Conservation (phyloP, 768 basidiomycete species). For the Collybia mongolica region DNA sequence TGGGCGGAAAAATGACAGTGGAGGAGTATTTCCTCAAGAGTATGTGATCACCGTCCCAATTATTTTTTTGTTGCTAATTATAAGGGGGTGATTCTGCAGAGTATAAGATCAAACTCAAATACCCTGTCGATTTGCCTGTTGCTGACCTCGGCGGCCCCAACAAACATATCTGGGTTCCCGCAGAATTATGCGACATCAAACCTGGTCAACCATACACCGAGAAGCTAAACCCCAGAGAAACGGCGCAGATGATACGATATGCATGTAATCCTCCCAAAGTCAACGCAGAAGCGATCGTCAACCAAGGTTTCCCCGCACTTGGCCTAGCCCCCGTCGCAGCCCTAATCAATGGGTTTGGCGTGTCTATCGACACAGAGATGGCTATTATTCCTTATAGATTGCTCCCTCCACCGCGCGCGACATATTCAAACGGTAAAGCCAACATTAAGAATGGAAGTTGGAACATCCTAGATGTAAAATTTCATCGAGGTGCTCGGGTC, state of each 20-base stretch:
- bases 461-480: slow-evolving; percentile 75
- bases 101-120: slow-evolving; percentile 47
- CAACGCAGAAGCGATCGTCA: slow-evolving; percentile 58
- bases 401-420: slow-evolving; percentile 54
- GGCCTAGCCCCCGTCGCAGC: slow-evolving; percentile 40
- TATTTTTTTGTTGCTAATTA: not conserved
- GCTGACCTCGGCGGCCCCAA: slow-evolving; percentile 41
- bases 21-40: slow-evolving; percentile 63
- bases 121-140: slow-evolving; percentile 48
- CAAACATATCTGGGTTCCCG: slow-evolving; percentile 46
- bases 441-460: slow-evolving; percentile 62
- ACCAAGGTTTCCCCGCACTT: slow-evolving; percentile 53
- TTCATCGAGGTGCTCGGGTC: slow-evolving; percentile 52
- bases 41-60: slow-evolving; percentile 27
- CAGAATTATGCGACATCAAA: slow-evolving; percentile 68
- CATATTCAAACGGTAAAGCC: slow-evolving; percentile 46
- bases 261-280: slow-evolving; percentile 62
- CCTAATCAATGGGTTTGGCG: slow-evolving; percentile 52
- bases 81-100: slow-evolving; percentile 34
- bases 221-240: slow-evolving; percentile 57
- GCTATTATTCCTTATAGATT: slow-evolving; percentile 62
- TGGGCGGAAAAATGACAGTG: slow-evolving; percentile 54
- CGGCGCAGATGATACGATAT: slow-evolving; percentile 63
- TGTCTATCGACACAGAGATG: slow-evolving; percentile 59
- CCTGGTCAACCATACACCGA: slow-evolving; percentile 61